A percentile compares a stretch with the other conserved stretches of the same genome.
phyloP scores from a whole-genome alignment of 257 asterid genomes.

The Apocynum venetum region DNA sequence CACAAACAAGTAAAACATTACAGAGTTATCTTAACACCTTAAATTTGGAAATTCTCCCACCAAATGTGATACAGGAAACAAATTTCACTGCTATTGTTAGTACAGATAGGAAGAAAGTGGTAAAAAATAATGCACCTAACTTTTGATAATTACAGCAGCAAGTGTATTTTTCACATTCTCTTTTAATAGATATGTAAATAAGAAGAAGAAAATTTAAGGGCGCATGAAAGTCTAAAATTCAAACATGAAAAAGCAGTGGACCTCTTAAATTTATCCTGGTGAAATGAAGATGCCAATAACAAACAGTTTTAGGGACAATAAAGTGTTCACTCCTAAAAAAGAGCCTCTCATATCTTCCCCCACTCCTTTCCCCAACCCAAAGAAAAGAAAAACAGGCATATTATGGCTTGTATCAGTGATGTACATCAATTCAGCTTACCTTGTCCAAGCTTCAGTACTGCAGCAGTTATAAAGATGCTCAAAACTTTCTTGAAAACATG shows the following conservation, averaged over 20 bases:
- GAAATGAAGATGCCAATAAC: neutral
- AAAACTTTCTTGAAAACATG: slow-evolving; percentile 79
- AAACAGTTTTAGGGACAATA: neutral
- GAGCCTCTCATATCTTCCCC: neutral
- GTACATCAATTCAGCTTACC: slow-evolving; percentile 41
- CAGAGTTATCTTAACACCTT: neutral
- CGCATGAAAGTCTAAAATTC: neutral
- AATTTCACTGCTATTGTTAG: neutral
- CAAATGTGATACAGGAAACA: neutral
- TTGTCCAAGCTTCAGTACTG: slow-evolving; percentile 93
- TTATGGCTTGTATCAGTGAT: neutral
- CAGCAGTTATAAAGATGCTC: slow-evolving; percentile 95
- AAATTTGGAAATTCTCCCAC: neutral
- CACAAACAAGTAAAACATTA: neutral
- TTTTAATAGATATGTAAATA: neutral
- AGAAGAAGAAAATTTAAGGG: neutral
- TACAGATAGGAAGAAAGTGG: neutral
- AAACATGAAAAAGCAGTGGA: neutral
- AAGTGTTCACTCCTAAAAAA: neutral
- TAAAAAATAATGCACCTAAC: neutral
- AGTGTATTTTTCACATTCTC: neutral
- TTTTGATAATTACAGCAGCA: neutral
- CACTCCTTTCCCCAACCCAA: neutral
- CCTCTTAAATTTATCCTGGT: neutral
- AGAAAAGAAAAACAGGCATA: neutral